Conservation (phyloP, 2,329 filamentous ascomycete species). For the Pseudofabraea citricarpa region DNA sequence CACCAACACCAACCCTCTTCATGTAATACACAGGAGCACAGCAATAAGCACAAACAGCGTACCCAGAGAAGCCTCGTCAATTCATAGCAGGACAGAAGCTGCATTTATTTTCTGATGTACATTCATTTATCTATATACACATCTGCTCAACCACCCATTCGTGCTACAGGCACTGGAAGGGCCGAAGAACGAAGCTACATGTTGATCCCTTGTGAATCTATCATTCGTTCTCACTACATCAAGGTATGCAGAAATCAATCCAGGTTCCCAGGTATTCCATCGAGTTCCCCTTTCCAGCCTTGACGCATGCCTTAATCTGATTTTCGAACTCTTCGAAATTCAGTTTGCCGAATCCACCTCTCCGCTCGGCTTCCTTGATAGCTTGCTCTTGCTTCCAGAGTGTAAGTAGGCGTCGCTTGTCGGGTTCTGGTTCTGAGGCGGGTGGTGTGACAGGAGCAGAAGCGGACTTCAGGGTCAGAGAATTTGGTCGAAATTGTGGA, state of each 20-base stretch:
- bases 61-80: no score
- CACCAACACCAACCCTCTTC: no score
- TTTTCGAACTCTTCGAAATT: constrained; percentile 75
- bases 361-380: constrained; percentile 53
- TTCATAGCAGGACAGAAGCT: no score
- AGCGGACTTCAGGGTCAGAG: constrained; percentile 23
- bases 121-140: no score
- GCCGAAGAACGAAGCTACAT: no score
- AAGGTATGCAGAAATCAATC: constrained; percentile 76
- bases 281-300: constrained; percentile 53
- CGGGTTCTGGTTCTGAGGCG: constrained; percentile 5
- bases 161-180: no score
- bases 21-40: no score
- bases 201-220: no score
- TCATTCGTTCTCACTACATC: no score
- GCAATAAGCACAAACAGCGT: no score
- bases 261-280: constrained; percentile 82
- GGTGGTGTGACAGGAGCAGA: constrained; percentile 15
- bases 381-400: constrained; percentile 17
- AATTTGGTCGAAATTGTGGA: constrained; percentile 64
- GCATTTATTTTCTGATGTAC: no score
- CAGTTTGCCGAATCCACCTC: constrained; percentile 77
- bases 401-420: constrained; percentile 8
- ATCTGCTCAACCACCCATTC: no score
- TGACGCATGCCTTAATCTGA: constrained; percentile 53